A percentile compares a stretch with the other conserved stretches of the same genome.
Evolutionary conservation across 2,329 filamentous ascomycete genomes (phyloP).

Genomic region (Penicillium digitatum): DNA sequence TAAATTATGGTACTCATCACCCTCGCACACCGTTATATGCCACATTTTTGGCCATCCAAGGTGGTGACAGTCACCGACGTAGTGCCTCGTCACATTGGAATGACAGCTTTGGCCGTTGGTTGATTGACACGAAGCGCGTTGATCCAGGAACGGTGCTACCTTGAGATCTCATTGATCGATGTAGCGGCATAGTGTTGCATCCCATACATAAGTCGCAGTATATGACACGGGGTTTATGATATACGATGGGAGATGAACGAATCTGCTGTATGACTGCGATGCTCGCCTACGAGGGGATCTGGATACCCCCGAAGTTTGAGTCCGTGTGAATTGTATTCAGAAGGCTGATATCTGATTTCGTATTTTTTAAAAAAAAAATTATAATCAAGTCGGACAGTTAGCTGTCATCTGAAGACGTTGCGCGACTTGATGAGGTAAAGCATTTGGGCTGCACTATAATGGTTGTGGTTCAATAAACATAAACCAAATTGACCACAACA

Average conservation of each 20-base stretch:
- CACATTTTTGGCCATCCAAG: not conserved
- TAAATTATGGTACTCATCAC: not conserved
- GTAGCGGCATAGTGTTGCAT: not conserved
- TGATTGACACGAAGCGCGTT: not conserved
- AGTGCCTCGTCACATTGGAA: not conserved
- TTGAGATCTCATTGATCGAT: not conserved
- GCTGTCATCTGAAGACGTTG: conserved; percentile 9
- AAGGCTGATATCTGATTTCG: conserved; percentile 10
- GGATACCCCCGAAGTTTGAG: conserved; percentile 1
- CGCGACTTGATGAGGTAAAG: not conserved
- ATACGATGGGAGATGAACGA: not conserved
- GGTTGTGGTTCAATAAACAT: not conserved
- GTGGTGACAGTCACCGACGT: not conserved
- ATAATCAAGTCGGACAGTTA: conserved; percentile 11
- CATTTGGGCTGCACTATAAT: not conserved
- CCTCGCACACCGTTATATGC: not conserved
- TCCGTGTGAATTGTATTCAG: not conserved
- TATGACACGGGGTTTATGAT: not conserved
- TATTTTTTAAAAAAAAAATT: not conserved
- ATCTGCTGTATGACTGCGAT: conserved; percentile 2
- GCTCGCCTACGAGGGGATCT: not conserved
- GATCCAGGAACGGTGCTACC: not conserved
- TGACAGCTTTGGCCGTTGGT: not conserved
- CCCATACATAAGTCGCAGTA: not conserved
- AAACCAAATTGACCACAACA: not conserved